These are phyloP conservation scores for Jacaranda copaia DNA, from an alignment of 257 asterid species.

Conservation along the genomic window DNA sequence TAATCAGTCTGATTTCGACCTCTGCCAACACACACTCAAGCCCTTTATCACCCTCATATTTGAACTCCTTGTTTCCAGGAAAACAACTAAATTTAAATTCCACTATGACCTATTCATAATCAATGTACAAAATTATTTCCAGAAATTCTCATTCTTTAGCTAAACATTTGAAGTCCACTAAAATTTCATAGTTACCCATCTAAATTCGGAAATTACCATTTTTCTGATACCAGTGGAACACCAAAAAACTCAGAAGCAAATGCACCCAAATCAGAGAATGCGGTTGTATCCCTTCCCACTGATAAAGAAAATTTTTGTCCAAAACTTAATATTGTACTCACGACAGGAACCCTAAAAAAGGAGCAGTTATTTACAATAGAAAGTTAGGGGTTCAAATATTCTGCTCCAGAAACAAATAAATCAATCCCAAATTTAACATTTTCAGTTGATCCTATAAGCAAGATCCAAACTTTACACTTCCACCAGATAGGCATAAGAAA, in stretches of 20 bases:
- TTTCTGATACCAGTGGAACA: neutral
- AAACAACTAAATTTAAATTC: constrained; percentile 12
- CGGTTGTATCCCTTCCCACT: constrained; percentile 28
- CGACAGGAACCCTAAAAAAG: constrained; percentile 17
- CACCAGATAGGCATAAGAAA: neutral
- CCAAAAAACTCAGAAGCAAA: neutral
- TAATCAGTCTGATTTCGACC: constrained; percentile 10
- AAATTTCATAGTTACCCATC: neutral
- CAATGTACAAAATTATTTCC: neutral
- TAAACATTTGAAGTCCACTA: constrained; percentile 1
- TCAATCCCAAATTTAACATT: neutral
- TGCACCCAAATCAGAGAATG: neutral
- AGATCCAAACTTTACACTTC: constrained; percentile 40
- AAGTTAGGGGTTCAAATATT: constrained; percentile 15
- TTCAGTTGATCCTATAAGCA: constrained; percentile 20
- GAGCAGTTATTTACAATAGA: constrained; percentile 11
- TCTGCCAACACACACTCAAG: neutral
- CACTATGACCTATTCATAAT: neutral
- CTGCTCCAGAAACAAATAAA: constrained; percentile 6
- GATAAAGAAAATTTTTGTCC: neutral
- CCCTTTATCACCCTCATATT: constrained; percentile 6
- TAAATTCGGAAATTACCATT: neutral
- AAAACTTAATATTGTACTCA: neutral
- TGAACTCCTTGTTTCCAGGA: neutral
- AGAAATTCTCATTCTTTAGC: neutral